Percentiles rank a stretch among this genome's conserved stretches.
Evolutionary conservation across 371 early-diverging fungal species (phyloP).

Genomic region (Mucor racemosus): DNA sequence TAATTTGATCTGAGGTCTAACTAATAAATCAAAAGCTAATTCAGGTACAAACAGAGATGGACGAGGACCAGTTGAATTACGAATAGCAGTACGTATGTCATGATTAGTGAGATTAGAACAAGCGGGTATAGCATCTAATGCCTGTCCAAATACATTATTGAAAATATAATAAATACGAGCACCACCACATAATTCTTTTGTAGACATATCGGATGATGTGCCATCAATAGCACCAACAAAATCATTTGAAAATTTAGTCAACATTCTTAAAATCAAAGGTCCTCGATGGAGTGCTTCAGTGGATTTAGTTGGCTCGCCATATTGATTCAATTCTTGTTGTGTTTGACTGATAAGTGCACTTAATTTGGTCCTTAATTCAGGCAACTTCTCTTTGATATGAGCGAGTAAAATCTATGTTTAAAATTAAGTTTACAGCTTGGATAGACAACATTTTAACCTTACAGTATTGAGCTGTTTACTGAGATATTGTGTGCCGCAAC

Average conservation of each 20-base stretch:
- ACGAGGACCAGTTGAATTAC: slow-evolving; percentile 90
- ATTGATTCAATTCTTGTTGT: slow-evolving; percentile 79
- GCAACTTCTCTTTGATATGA: slow-evolving; percentile 85
- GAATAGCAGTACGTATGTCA: slow-evolving; percentile 90
- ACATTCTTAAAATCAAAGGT: slow-evolving; percentile 73
- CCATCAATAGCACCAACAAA: slow-evolving; percentile 87
- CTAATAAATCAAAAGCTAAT: slow-evolving; percentile 87
- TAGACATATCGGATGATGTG: slow-evolving; percentile 81
- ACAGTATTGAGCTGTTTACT: slow-evolving; percentile 79
- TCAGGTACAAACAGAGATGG: slow-evolving; percentile 91
- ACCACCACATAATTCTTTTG: slow-evolving; percentile 92
- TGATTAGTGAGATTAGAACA: slow-evolving; percentile 77
- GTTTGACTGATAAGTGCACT: slow-evolving; percentile 81
- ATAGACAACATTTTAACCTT: slow-evolving; percentile 16
- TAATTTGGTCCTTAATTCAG: slow-evolving; percentile 82
- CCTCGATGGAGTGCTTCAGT: slow-evolving; percentile 56
- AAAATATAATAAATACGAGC: slow-evolving; percentile 93
- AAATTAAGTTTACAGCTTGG: neutral
- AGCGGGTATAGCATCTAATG: slow-evolving; percentile 79
- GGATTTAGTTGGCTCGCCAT: slow-evolving; percentile 70
- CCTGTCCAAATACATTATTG: slow-evolving; percentile 84
- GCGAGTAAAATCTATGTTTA: slow-evolving; percentile 68
- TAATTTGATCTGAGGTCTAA: slow-evolving; percentile 82
- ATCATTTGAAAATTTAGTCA: slow-evolving; percentile 83
- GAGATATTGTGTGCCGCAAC: slow-evolving; percentile 87